phyloP scores from a whole-genome alignment of 768 basidiomycete genomes.

The Boletellus sp. region DNA sequence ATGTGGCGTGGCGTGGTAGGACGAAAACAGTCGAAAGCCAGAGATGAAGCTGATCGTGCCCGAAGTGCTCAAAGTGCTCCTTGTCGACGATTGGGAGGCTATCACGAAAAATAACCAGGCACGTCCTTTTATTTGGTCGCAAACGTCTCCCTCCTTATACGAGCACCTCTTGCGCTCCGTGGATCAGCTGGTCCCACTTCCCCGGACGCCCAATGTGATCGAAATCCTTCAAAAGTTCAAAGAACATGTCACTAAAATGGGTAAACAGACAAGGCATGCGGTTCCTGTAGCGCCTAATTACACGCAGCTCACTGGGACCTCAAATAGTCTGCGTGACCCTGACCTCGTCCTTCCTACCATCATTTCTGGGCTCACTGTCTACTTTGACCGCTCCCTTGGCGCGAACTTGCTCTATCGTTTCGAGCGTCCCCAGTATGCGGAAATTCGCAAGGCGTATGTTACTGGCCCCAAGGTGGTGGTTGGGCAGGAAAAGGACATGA shows the following conservation, averaged over 20 bases:
- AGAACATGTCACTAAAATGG: conserved; percentile 49
- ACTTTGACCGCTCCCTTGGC: conserved; percentile 91
- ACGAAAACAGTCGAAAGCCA: conserved; percentile 72
- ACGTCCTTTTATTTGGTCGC: conserved; percentile 5
- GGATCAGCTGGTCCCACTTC: conserved; percentile 75
- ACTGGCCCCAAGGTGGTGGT: conserved; percentile 69
- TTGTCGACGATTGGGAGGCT: conserved; percentile 98
- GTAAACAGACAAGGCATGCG: conserved; percentile 46
- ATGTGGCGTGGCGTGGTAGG: conserved; percentile 37
- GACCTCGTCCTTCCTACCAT: conserved; percentile 72
- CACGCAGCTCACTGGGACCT: neutral
- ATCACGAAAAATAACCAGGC: conserved; percentile 95
- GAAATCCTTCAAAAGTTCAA: conserved; percentile 78
- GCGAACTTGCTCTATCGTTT: conserved; percentile 91
- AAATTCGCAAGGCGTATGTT: conserved; percentile 67
- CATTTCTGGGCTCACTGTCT: conserved; percentile 78
- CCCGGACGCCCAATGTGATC: conserved; percentile 73
- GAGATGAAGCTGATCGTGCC: conserved; percentile 91
- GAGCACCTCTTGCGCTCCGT: neutral
- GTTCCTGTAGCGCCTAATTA: neutral
- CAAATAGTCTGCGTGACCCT: conserved; percentile 61
- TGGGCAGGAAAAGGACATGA: conserved; percentile 79
- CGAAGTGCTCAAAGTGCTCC: conserved; percentile 79
- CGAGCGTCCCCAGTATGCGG: conserved; percentile 90
- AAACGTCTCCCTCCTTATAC: neutral